Conservation (phyloP, 1,284 basidiomycete species). For the Tylopilus sp. region DNA sequence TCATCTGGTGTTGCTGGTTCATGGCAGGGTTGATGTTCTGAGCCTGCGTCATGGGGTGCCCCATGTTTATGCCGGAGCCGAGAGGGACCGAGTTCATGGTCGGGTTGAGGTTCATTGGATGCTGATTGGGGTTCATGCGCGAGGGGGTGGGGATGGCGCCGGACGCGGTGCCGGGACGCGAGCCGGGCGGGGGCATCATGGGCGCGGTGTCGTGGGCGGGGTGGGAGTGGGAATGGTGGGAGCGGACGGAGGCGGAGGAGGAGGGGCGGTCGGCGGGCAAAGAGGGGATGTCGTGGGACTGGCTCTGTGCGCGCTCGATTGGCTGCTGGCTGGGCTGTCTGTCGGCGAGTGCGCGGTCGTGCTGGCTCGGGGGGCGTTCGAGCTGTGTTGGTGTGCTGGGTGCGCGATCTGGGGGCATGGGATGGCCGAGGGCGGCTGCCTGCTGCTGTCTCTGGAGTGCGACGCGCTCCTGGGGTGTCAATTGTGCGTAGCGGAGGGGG, state of each 20-base stretch:
- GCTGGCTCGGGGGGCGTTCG: slow-evolving; percentile 29
- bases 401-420: slow-evolving; percentile 17
- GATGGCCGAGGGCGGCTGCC: slow-evolving; percentile 4
- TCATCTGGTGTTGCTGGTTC: slow-evolving; percentile 18
- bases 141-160: slow-evolving; percentile 13
- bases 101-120: slow-evolving; percentile 27
- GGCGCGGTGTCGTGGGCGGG: slow-evolving; percentile 18
- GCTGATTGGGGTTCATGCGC: slow-evolving; percentile 25
- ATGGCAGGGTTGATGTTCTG: slow-evolving; percentile 18
- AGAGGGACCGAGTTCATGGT: slow-evolving; percentile 19
- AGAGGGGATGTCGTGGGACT: slow-evolving; percentile 20
- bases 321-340: slow-evolving; percentile 20
- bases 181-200: slow-evolving; percentile 28
- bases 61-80: slow-evolving; percentile 11
- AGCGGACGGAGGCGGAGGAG: slow-evolving; percentile 33
- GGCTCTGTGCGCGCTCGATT: slow-evolving; percentile 26
- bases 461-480: slow-evolving; percentile 23
- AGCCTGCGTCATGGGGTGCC: slow-evolving; percentile 13
- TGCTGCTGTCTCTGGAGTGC: slow-evolving; percentile 28
- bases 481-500: slow-evolving; percentile 20
- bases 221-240: slow-evolving; percentile 31
- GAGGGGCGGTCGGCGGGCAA: slow-evolving; percentile 25
- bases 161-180: slow-evolving; percentile 29
- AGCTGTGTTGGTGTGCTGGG: slow-evolving; percentile 22
- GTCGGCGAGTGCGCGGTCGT: slow-evolving; percentile 18